phyloP scores from a whole-genome alignment of 805 yeast species.

The Wickerhamiella occidentalis region DNA sequence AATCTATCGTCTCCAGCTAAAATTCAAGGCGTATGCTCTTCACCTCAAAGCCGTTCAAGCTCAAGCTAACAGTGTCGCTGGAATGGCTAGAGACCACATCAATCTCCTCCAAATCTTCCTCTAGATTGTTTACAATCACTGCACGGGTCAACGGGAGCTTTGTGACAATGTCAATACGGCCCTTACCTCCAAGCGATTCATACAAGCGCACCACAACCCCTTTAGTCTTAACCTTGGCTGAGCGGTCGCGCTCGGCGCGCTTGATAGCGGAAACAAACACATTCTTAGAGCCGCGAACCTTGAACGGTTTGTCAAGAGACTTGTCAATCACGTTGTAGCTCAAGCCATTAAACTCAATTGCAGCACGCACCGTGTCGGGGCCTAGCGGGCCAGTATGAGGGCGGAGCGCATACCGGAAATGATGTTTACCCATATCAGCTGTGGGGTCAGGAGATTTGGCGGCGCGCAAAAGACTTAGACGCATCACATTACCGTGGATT shows the following conservation, averaged over 20 bases:
- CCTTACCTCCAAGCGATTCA: constrained; percentile 77
- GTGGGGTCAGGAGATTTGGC: constrained; percentile 90
- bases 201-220: constrained; percentile 63
- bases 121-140: constrained; percentile 34
- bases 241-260: constrained; percentile 73
- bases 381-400: constrained; percentile 69
- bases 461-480: constrained; percentile 74
- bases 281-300: constrained; percentile 38
- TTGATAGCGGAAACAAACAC: constrained; percentile 67
- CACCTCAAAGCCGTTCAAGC: constrained; percentile 67
- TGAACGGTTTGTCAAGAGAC: background rate
- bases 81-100: constrained; percentile 21
- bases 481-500: constrained; percentile 84
- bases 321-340: background rate
- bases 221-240: constrained; percentile 32
- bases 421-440: constrained; percentile 88
- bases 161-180: constrained; percentile 41
- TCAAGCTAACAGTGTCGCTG: constrained; percentile 26
- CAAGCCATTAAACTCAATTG: constrained; percentile 64
- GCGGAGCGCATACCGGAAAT: constrained; percentile 66
- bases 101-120: constrained; percentile 30
- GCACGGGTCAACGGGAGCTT: constrained; percentile 42
- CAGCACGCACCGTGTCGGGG: constrained; percentile 55
- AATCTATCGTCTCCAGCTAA: too few species aligned
- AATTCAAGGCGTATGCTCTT: constrained; percentile 44